Conservation (phyloP, 2,329 filamentous ascomycete genomes). For the Cercospora sojina region DNA sequence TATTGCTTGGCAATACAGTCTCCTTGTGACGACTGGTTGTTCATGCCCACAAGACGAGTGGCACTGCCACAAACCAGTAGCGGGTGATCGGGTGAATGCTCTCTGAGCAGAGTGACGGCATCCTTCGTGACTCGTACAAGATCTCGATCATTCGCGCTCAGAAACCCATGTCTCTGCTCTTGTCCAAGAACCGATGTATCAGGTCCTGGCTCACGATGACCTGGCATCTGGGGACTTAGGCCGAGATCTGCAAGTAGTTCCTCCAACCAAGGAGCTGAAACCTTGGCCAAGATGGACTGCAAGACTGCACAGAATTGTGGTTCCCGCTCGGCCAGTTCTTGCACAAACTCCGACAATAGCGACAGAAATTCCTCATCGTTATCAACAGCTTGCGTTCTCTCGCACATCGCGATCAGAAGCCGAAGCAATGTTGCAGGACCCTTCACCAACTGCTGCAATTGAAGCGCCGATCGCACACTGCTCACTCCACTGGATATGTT, state of each 20-base stretch:
- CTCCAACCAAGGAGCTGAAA: slow-evolving; percentile 34
- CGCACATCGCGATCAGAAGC: slow-evolving; percentile 19
- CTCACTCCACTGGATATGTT: slow-evolving; percentile 37
- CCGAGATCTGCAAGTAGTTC: slow-evolving; percentile 27
- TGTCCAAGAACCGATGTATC: background rate
- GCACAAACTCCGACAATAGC: slow-evolving; percentile 26
- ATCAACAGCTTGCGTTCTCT: background rate
- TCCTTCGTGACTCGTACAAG: slow-evolving; percentile 18
- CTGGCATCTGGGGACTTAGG: background rate
- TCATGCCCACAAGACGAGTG: background rate
- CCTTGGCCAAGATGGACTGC: slow-evolving; percentile 25
- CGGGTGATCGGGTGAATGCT: slow-evolving; percentile 9
- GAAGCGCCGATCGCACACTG: slow-evolving; percentile 40
- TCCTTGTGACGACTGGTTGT: background rate
- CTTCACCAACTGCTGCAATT: slow-evolving; percentile 44
- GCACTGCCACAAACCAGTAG: background rate
- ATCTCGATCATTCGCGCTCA: slow-evolving; percentile 7
- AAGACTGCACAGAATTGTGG: slow-evolving; percentile 21
- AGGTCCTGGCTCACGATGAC: background rate
- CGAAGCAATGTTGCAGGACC: slow-evolving; percentile 40
- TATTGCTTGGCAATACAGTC: background rate
- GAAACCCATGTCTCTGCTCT: background rate
- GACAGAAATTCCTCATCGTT: slow-evolving; percentile 32
- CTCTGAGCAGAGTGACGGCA: slow-evolving; percentile 16
- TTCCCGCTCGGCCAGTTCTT: slow-evolving; percentile 19